Base-by-base conservation (phyloP, 2,329 filamentous ascomycete species). In the Ophiostoma quercus region DNA sequence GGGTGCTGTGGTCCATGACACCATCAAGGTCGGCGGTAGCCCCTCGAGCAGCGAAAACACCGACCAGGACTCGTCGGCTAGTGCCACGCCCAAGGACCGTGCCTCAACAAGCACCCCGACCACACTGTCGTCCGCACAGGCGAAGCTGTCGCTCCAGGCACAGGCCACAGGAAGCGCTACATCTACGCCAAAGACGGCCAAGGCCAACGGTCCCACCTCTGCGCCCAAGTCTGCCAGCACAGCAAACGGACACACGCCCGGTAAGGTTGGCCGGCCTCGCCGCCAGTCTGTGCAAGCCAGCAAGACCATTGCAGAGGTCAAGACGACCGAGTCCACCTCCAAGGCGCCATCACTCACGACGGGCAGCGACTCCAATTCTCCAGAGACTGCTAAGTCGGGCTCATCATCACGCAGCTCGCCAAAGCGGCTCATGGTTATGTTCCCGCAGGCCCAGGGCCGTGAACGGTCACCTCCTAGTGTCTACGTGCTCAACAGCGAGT, bases 1-100 rank as follows among this genome's bases (percentile, higher is more conserved):
- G 0, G 78, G 79, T 37, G 82, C 85, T 62, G 83, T 86, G 37
- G 83, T 87, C 41, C 82, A 85, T 75, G 85, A 87, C 74, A 86
- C 84, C 16, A 87, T 87, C 71, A 82, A 87, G 74, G 85, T 87
- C 67, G 83, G 84, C 66, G 82, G 83, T 57, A 78, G 79, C 41
- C 78, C 78, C 66, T 74, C 76, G 25, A 73, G 71, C 67, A 73
- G 77, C 41, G 77, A 76, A 9, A 39, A 22, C 19, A 76, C 77
- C 8, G 78, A 79, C 16, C 76, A 74, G 5, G 74, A 74, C 7
- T 76, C 75, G 16, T 68, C 74, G 19, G n/a, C 75, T 72, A 68
- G 71, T 8, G 71, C 57, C 67, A 71, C 69, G n/a, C 63, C 63
- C 19, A 69, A 69, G 37, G 67, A 71, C 19, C 68, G 67, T 6